Evolutionary conservation across 2,329 filamentous ascomycete species (phyloP).

Genomic region (Teratosphaeria nubilosa): DNA sequence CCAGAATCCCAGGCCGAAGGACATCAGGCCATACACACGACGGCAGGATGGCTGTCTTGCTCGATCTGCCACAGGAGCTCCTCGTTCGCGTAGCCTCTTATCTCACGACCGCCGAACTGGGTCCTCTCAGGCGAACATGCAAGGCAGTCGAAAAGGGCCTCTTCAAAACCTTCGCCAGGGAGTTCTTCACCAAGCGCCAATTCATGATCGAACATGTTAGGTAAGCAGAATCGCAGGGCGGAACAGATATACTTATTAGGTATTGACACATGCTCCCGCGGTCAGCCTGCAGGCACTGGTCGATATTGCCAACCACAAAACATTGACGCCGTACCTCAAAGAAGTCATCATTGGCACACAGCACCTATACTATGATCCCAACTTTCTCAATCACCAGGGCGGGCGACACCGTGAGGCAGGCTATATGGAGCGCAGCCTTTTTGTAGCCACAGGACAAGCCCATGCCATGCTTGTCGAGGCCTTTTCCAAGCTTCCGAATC

Average conservation of each 20-base stretch:
- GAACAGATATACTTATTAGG: too few species aligned
- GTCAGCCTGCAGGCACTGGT: slow-evolving; percentile 44
- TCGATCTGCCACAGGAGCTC: slow-evolving; percentile 46
- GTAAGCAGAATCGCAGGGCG: too few species aligned
- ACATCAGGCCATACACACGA: not conserved
- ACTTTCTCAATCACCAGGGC: not conserved
- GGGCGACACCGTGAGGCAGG: slow-evolving; percentile 6
- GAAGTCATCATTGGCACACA: slow-evolving; percentile 43
- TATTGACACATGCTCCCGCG: too few species aligned
- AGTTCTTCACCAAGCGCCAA: slow-evolving; percentile 57
- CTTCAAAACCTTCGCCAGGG: slow-evolving; percentile 46
- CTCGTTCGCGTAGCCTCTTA: slow-evolving; percentile 44
- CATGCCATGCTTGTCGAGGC: slow-evolving; percentile 47
- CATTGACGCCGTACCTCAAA: slow-evolving; percentile 31
- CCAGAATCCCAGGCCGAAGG: not conserved
- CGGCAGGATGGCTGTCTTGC: slow-evolving; percentile 1
- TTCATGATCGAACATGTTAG: slow-evolving; percentile 49
- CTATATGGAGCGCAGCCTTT: slow-evolving; percentile 5
- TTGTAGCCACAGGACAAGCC: slow-evolving; percentile 37
- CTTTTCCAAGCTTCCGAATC: slow-evolving; percentile 44
- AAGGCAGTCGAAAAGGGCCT: slow-evolving; percentile 44
- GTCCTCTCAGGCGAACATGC: slow-evolving; percentile 44
- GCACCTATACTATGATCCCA: slow-evolving; percentile 2
- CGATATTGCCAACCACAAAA: slow-evolving; percentile 31
- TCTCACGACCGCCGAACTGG: slow-evolving; percentile 48